Evolutionary conservation across 108 stramenopile genomes (phyloP).

Genomic region (Fistulifera pelliculosa): DNA sequence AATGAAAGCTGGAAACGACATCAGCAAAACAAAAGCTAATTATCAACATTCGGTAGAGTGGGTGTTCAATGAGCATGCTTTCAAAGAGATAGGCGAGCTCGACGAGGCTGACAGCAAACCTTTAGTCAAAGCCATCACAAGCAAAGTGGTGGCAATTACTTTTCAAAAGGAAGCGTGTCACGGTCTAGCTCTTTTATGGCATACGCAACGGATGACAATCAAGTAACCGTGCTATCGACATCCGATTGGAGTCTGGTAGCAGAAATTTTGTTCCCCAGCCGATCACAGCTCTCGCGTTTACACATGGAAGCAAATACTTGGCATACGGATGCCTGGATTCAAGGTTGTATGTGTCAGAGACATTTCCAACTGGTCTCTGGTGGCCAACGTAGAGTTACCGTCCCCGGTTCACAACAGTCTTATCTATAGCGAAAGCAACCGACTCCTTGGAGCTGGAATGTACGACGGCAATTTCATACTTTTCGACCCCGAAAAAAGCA

Average conservation of each 20-base stretch:
- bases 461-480: conserved; percentile 25
- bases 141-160: conserved; percentile 15
- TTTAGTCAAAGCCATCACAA: background rate
- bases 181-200: conserved; percentile 24
- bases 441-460: conserved; percentile 18
- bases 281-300: conserved; percentile 24
- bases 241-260: conserved; percentile 24
- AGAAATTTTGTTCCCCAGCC: conserved; percentile 34
- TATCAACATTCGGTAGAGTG: conserved; percentile 23
- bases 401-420: conserved; percentile 19
- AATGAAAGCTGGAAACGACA: conserved; percentile 26
- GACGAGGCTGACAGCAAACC: background rate
- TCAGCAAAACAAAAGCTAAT: background rate
- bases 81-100: conserved; percentile 18
- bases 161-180: conserved; percentile 19
- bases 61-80: conserved; percentile 23
- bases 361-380: conserved; percentile 22
- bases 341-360: conserved; percentile 19
- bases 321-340: conserved; percentile 30
- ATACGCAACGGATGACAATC: conserved; percentile 23
- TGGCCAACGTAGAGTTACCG: conserved; percentile 22
- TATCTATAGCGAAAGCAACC: conserved; percentile 25
- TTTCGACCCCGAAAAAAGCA: conserved; percentile 16
- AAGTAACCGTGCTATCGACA: conserved; percentile 24
- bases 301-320: conserved; percentile 28